Base-by-base conservation (phyloP, 305 asterid species). In the Rubia peregrina region DNA sequence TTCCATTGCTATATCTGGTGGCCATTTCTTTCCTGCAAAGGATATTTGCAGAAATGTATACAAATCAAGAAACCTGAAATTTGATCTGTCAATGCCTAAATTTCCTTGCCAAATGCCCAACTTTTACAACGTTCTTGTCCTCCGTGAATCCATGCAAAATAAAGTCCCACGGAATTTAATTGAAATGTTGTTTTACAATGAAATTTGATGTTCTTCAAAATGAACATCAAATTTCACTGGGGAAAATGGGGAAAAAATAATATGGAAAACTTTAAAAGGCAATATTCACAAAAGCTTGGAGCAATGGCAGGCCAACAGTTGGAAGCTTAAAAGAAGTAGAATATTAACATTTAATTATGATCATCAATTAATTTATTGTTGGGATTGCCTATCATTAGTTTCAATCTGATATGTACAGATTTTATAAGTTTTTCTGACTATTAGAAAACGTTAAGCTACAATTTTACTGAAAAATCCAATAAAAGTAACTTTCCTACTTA, bases 11-110 rank as follows among this genome's bases (percentile, higher is more conserved):
- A 65, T 2, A 14, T 14, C 11, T 33, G 11, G 22, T 13, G 16
- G n/a, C 33, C 72, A 68, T 68, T 30, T 62, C 43, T 62, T 59
- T 43, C 11, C 68, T 63, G 48, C 43, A 63, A 63, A 63, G 19
- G 68, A 63, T 63, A 17, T 63, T 38, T 63, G 48, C 30, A 33
- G 67, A 33, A 61, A 61, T 21, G 12, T 22, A 21, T 61, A 61
- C 41, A 13, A 30, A 33, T 33, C n/a, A 30, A 33, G 64, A 22
- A 59, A 24, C 38, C 64, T 10, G 10, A 59, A 56, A 59, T 5
- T 33, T 33, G 67, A 61, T 33, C 2, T 33, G 12, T 12, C 19
- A 30, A 30, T 14, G 9, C 26, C 3, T 30, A 42, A 61, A 61
- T 6, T 22, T 61, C 42, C 40, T 30, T 12, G 65, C n/a, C 65